Percentiles rank a stretch among this genome's conserved stretches.
phyloP scores from a whole-genome alignment of 345 rosid species.

The Reutealis trisperma region DNA sequence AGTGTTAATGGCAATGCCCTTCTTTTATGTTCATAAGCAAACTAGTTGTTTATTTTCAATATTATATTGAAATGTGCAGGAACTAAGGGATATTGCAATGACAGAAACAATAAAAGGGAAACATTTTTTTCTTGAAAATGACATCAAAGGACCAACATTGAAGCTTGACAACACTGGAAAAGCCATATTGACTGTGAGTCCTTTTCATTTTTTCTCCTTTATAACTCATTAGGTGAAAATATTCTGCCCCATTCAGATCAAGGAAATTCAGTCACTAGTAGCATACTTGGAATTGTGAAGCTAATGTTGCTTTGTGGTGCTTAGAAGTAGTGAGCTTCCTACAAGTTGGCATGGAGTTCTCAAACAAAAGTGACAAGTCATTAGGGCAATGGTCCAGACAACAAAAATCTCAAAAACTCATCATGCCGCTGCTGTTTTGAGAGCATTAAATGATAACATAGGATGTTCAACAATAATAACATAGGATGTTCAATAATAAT shows the following conservation, averaged over 20 bases:
- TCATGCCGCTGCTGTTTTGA: neutral
- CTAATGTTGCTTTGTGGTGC: neutral
- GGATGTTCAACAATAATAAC: neutral
- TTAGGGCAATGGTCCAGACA: neutral
- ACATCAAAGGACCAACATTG: slow-evolving; percentile 75
- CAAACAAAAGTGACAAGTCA: neutral
- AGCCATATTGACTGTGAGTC: slow-evolving; percentile 77
- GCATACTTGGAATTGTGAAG: neutral
- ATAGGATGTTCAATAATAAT: neutral
- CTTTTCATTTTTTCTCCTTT: neutral
- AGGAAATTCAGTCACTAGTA: neutral
- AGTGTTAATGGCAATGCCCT: neutral
- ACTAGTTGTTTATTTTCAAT: neutral
- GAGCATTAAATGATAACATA: neutral
- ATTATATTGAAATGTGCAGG: slow-evolving; percentile 41
- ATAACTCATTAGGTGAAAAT: neutral
- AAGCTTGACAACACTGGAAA: slow-evolving; percentile 92
- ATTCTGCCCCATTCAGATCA: neutral
- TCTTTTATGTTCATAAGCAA: neutral
- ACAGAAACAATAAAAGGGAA: slow-evolving; percentile 62
- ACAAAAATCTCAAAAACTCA: neutral
- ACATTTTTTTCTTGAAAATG: slow-evolving; percentile 77
- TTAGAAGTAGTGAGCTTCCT: neutral
- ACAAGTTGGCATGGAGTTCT: neutral
- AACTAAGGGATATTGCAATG: slow-evolving; percentile 75